A percentile compares a stretch with the other conserved stretches of the same genome.
phyloP scores from a whole-genome alignment of 1,284 basidiomycete genomes.

The Inonotus hispidus region DNA sequence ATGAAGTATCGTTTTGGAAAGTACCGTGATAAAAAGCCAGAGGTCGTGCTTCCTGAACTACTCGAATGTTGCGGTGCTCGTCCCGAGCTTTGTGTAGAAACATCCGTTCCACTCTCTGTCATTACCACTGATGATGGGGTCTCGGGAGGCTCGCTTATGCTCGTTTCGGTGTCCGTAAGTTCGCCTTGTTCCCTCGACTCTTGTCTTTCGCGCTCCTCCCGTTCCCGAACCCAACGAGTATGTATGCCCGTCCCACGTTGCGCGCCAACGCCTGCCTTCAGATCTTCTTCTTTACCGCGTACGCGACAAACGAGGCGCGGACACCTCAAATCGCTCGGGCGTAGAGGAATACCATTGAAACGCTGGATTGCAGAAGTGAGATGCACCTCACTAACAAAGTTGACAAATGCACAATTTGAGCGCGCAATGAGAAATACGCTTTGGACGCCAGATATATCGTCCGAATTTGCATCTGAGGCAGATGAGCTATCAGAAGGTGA shows the following conservation, averaged over 20 bases:
- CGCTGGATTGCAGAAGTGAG: conserved; percentile 63
- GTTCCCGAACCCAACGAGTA: conserved; percentile 68
- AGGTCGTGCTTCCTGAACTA: conserved; percentile 67
- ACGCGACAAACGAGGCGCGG: conserved; percentile 83
- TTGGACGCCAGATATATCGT: conserved; percentile 53
- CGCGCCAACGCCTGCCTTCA: conserved; percentile 85
- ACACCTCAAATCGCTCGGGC: conserved; percentile 66
- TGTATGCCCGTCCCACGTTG: conserved; percentile 89
- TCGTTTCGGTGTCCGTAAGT: conserved; percentile 19
- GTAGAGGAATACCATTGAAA: conserved; percentile 68
- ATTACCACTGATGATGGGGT: conserved; percentile 7
- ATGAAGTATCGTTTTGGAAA: conserved; percentile 92
- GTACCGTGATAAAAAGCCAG: conserved; percentile 64
- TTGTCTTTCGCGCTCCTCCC: conserved; percentile 30
- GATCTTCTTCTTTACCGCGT: conserved; percentile 79
- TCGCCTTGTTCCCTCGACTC: conserved; percentile 22
- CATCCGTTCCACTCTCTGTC: conserved; percentile 20
- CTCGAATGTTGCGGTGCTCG: conserved; percentile 42
- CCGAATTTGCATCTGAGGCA: conserved; percentile 16
- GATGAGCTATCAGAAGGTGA: conserved; percentile 14
- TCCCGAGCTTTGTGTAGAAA: conserved; percentile 15
- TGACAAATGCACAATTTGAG: conserved; percentile 92
- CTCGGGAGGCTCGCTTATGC: conserved; percentile 27
- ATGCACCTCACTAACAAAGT: conserved; percentile 65
- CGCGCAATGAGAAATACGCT: conserved; percentile 91